Evolutionary conservation across 306 rosid species (phyloP).

Genomic region (Cucumis hystrix): DNA sequence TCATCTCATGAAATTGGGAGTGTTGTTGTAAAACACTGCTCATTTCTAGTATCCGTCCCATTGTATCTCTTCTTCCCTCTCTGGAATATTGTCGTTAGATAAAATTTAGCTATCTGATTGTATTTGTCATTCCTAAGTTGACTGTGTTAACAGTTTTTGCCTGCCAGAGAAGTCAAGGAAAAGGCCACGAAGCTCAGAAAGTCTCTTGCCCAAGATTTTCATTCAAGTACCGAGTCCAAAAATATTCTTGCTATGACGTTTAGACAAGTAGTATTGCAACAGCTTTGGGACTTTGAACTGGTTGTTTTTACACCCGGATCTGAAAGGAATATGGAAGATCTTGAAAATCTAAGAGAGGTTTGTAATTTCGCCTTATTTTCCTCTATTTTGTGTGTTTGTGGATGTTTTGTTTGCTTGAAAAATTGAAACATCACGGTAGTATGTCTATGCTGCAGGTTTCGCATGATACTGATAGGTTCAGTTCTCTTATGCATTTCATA

Average conservation of each 20-base stretch:
- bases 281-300: conserved; percentile 66
- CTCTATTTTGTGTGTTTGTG: conserved; percentile 4
- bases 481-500: conserved; percentile 87
- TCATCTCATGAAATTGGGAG: neutral
- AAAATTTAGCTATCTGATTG: neutral
- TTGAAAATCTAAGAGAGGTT: conserved; percentile 81
- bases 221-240: conserved; percentile 33
- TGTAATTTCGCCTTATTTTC: conserved; percentile 10
- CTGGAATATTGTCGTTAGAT: neutral
- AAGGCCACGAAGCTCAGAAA: conserved; percentile 60
- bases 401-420: conserved; percentile 7
- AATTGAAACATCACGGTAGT: conserved; percentile 46
- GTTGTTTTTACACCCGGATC: conserved; percentile 57
- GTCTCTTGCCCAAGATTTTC: conserved; percentile 41
- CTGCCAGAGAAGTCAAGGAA: conserved; percentile 62
- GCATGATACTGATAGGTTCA: conserved; percentile 74
- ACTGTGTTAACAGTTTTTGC: conserved; percentile 55
- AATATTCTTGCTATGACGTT: conserved; percentile 80
- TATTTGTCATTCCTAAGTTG: neutral
- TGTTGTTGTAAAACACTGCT: neutral
- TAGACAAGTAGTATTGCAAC: conserved; percentile 80
- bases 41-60: neutral
- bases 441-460: conserved; percentile 76
- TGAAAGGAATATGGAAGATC: conserved; percentile 69
- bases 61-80: neutral